These are phyloP conservation scores for Prinsepia uniflora DNA, from an alignment of 306 rosid species.

Conservation along the genomic window DNA sequence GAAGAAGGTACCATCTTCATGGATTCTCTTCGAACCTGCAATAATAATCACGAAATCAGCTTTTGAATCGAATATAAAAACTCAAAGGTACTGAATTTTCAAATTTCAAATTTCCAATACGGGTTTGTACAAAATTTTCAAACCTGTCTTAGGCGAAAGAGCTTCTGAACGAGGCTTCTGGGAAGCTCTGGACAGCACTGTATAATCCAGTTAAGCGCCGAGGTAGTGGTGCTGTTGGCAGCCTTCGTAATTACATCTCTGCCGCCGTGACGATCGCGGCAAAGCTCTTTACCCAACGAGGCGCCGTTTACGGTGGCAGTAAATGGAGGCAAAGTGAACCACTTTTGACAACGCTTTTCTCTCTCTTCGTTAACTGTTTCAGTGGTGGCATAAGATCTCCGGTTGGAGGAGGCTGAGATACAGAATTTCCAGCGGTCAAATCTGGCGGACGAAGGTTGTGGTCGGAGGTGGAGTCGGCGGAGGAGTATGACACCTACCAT, in stretches of 20 bases:
- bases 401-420: slow-evolving; percentile 11
- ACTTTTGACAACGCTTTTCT: slow-evolving; percentile 26
- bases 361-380: slow-evolving; percentile 9
- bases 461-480: no score
- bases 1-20: slow-evolving; percentile 6
- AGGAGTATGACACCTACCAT: no score
- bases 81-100: neutral
- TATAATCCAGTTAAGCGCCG: slow-evolving; percentile 72
- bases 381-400: slow-evolving; percentile 11
- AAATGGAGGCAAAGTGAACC: slow-evolving; percentile 68
- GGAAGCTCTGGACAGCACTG: slow-evolving; percentile 85
- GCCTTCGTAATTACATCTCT: neutral
- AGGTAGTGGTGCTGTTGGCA: slow-evolving; percentile 26
- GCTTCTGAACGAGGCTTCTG: slow-evolving; percentile 74
- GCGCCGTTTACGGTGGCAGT: slow-evolving; percentile 32
- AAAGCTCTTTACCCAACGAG: slow-evolving; percentile 31
- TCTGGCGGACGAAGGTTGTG: no score
- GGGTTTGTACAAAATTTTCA: neutral
- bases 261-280: neutral
- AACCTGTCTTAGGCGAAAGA: slow-evolving; percentile 80
- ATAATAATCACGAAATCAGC: neutral
- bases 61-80: neutral
- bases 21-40: no score
- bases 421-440: no score
- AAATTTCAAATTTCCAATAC: neutral